These are phyloP conservation scores for Smittium culicis DNA, from an alignment of 371 early-diverging fungal genomes.

Conservation along the genomic window DNA sequence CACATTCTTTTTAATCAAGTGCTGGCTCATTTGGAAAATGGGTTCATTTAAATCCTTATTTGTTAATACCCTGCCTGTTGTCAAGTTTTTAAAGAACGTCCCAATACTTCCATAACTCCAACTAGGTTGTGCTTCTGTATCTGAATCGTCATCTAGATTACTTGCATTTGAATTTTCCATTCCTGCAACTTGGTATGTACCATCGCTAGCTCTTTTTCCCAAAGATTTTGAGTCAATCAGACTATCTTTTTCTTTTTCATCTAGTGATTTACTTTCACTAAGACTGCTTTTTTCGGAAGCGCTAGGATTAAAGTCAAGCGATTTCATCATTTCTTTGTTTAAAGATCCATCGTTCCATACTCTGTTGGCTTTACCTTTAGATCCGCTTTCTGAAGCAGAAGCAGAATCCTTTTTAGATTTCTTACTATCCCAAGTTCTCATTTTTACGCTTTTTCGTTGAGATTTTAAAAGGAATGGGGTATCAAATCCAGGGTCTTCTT, in stretches of 20 bases:
- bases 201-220: constrained; percentile 49
- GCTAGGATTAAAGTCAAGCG: constrained; percentile 45
- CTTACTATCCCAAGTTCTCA: constrained; percentile 9
- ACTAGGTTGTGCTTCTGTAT: constrained; percentile 12
- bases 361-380: constrained; percentile 29
- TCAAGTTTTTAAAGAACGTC: constrained; percentile 34
- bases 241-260: constrained; percentile 36
- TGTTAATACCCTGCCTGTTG: constrained; percentile 32
- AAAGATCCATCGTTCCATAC: constrained; percentile 36
- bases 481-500: constrained; percentile 2
- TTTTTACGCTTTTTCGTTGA: constrained; percentile 1
- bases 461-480: constrained; percentile 15
- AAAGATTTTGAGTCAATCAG: constrained; percentile 43
- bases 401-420: constrained; percentile 5
- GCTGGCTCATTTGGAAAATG: constrained; percentile 72
- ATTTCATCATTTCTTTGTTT: constrained; percentile 35
- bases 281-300: constrained; percentile 19
- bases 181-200: constrained; percentile 71
- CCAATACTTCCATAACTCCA: constrained; percentile 7
- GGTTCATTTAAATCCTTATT: constrained; percentile 35
- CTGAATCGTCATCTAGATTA: neutral
- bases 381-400: constrained; percentile 13
- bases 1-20: constrained; percentile 84
- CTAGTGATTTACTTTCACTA: constrained; percentile 20
- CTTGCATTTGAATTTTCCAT: constrained; percentile 31